These are phyloP conservation scores for Solanum virginianum DNA, from an alignment of 257 asterid genomes.

Conservation along the genomic window DNA sequence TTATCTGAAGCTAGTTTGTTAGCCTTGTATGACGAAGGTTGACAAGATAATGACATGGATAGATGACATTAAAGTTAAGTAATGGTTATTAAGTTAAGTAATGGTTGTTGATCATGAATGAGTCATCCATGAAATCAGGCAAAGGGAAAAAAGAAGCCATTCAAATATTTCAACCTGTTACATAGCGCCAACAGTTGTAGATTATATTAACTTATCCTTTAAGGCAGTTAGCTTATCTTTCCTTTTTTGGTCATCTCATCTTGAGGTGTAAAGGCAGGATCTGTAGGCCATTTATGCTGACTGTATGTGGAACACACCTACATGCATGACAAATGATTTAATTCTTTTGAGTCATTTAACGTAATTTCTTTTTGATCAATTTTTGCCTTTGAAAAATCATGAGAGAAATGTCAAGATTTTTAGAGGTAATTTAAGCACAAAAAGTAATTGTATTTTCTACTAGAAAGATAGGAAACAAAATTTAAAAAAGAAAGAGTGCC, in stretches of 20 bases:
- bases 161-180: not conserved
- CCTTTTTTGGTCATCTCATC: not conserved
- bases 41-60: not conserved
- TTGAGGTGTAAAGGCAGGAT: not conserved
- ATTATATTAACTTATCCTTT: not conserved
- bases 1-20: not conserved
- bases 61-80: not conserved
- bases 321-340: not conserved
- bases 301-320: not conserved
- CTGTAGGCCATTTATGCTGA: not conserved
- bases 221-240: not conserved
- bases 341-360: not conserved
- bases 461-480: not conserved
- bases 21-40: not conserved
- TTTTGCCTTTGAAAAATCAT: not conserved
- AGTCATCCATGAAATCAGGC: not conserved
- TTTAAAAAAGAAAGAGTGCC: not conserved
- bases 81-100: not conserved
- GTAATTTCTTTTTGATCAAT: not conserved
- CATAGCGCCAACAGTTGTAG: not conserved
- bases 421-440: not conserved
- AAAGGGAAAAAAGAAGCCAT: not conserved
- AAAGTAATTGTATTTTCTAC: not conserved
- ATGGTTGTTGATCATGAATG: not conserved
- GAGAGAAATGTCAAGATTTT: not conserved